Conservation (phyloP, 2,329 filamentous ascomycete species). For the Phialophora tarda region DNA sequence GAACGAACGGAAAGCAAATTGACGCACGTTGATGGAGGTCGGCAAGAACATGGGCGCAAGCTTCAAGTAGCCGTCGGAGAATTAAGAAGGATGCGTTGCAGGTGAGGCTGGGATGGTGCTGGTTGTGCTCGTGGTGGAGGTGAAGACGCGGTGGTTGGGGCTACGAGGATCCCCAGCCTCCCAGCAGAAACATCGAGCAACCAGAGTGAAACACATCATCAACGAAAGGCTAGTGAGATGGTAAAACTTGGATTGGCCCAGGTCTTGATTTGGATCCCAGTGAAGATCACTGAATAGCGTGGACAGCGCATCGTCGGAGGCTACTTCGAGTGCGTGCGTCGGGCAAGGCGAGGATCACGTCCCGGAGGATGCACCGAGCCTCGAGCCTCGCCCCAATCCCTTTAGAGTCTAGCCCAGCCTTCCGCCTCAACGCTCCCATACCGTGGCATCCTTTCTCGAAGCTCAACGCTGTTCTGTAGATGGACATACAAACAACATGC, state of each 20-base stretch:
- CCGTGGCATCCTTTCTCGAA: neutral
- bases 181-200: conserved; percentile 22
- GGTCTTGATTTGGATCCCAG: neutral
- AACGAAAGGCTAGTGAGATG: conserved; percentile 2
- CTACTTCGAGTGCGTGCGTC: neutral
- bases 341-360: neutral
- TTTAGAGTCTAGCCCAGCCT: neutral
- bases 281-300: neutral
- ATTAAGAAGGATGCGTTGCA: conserved; percentile 29
- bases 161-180: conserved; percentile 29
- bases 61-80: conserved; percentile 22
- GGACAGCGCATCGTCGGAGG: neutral
- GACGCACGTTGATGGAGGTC: conserved; percentile 35
- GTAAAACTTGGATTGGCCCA: conserved; percentile 13
- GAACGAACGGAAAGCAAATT: conserved; percentile 21
- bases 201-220: conserved; percentile 35
- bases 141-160: conserved; percentile 35
- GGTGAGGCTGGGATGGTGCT: conserved; percentile 35
- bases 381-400: neutral
- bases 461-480: neutral
- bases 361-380: neutral
- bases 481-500: neutral
- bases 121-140: conserved; percentile 11
- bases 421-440: neutral
- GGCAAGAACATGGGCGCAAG: conserved; percentile 17